Base-by-base conservation (phyloP, 2,329 filamentous ascomycete genomes). In the Ceratocystis papillata region DNA sequence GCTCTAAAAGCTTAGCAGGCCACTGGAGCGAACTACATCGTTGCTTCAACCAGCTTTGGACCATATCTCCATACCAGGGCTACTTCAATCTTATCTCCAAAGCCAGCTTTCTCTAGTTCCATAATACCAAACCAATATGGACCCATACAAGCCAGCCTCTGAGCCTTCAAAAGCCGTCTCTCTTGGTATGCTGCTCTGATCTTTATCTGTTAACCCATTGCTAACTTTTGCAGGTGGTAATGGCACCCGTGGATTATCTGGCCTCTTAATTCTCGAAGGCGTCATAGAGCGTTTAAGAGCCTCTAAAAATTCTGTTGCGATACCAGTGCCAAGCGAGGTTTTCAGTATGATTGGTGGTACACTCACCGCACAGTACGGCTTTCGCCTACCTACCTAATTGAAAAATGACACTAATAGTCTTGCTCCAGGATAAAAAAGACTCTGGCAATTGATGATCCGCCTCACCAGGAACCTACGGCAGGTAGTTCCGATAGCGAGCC, bases 301-400 rank as follows among this genome's bases (percentile, higher is more conserved):
- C 46, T 28, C 62, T 65, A 17, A 65, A 69, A 12, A 7, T 7
- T 68, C 70, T 5, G 44, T 64, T 20, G 46, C 70, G 25, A 28
- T 69, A 3, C 71, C 70, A 5, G 68, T 45, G 48, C 72, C 71
- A 33, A 70, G 71, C 59, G 71, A 73, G 25, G 64, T 69, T 30
- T 74, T 73, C 64, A 69, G 73, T 28, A 62, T 73, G 15, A 72
- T 73, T 55, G 72, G 71, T 55, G 72, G 71, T 22, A 74, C 71
- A 33, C 72, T 71, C 63, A 73, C 72, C 1, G 71, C 72, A 55
- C 71, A 71, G 71, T 72, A 64, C n/a, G 64, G 46, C n/a, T 15
- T 41, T n/a, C 33, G 25, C 17, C 30, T 53, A 33, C 30, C 30
- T 8, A 53, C 20, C 5, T 53, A 3, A 10, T 20, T 33, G 30